phyloP scores from a whole-genome alignment of 352 stramenopile genomes.

The Globisporangium megalacanthum region DNA sequence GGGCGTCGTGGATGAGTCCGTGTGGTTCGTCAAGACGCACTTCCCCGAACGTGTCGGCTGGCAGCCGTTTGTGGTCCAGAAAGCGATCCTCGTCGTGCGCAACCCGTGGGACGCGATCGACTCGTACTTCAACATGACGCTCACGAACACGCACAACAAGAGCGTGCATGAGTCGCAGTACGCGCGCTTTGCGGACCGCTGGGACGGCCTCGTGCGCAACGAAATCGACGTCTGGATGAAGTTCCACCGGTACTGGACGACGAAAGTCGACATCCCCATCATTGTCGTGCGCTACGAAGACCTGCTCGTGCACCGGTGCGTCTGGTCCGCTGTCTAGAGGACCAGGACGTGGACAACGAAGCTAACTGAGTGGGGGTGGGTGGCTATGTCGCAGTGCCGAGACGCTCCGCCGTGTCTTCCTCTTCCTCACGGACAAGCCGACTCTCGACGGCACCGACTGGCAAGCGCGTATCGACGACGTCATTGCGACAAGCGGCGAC shows the following conservation, averaged over 20 bases:
- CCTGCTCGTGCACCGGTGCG: slow-evolving; percentile 66
- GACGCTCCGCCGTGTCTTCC: slow-evolving; percentile 72
- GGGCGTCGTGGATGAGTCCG: slow-evolving; percentile 92
- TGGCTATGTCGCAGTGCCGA: slow-evolving; percentile 29
- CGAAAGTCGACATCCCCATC: slow-evolving; percentile 85
- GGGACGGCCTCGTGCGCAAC: slow-evolving; percentile 87
- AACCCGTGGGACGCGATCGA: slow-evolving; percentile 99
- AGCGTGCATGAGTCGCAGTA: slow-evolving; percentile 87
- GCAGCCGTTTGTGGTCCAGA: slow-evolving; percentile 68
- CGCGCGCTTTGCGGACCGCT: slow-evolving; percentile 80
- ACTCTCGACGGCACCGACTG: slow-evolving; percentile 74
- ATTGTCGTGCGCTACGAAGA: slow-evolving; percentile 93
- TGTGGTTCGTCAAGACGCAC: slow-evolving; percentile 98
- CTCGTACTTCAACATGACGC: slow-evolving; percentile 98
- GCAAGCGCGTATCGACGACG: slow-evolving; percentile 59
- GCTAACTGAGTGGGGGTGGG: neutral
- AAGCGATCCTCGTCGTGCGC: slow-evolving; percentile 86
- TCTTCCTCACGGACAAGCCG: slow-evolving; percentile 62
- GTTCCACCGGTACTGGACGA: slow-evolving; percentile 90
- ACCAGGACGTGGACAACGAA: too few relatives aligned
- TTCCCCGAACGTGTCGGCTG: slow-evolving; percentile 95
- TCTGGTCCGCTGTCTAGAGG: neutral
- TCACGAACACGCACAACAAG: slow-evolving; percentile 93
- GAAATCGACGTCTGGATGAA: slow-evolving; percentile 90
- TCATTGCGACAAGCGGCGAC: slow-evolving; percentile 49